Percentiles rank a stretch among this genome's conserved stretches.
Evolutionary conservation across 1,139 yeast species (phyloP).

Genomic region (Yamadazyma conglobata): DNA sequence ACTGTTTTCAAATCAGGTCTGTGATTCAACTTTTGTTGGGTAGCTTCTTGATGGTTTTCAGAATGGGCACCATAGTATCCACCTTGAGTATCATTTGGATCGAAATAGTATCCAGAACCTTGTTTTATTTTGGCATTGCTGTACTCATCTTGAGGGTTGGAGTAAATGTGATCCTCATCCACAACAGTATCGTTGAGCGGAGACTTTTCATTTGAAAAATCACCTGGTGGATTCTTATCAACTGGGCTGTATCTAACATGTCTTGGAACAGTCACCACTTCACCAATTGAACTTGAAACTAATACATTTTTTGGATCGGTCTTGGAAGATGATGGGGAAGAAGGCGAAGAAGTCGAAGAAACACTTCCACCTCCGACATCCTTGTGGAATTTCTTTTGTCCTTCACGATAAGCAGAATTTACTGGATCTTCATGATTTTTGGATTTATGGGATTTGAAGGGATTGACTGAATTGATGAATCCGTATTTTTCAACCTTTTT

Average conservation of each 20-base stretch:
- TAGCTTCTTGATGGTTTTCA: conserved; percentile 22
- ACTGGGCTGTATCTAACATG: conserved; percentile 27
- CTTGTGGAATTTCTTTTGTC: conserved; percentile 3
- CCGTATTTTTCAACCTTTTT: conserved; percentile 14
- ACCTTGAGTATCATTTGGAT: conserved; percentile 38
- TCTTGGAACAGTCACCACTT: conserved; percentile 32
- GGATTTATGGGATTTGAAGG: not conserved
- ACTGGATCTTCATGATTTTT: conserved; percentile 6
- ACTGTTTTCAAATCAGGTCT: conserved; percentile 27
- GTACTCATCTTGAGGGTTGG: conserved; percentile 25
- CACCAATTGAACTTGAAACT: conserved; percentile 26
- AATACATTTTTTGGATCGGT: conserved; percentile 9
- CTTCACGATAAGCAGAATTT: conserved; percentile 11
- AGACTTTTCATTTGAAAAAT: conserved; percentile 29
- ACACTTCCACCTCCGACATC: not conserved
- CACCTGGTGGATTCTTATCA: conserved; percentile 28
- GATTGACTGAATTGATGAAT: conserved; percentile 2
- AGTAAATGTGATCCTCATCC: conserved; percentile 8
- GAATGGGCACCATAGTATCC: conserved; percentile 20
- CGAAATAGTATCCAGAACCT: conserved; percentile 34
- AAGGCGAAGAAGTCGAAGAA: not conserved
- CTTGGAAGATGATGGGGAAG: not conserved
- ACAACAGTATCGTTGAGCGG: conserved; percentile 27
- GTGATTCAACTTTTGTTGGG: conserved; percentile 22
- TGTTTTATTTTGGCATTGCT: conserved; percentile 24